Percentiles rank a stretch among this genome's conserved stretches.
Conservation (phyloP, 2,329 filamentous ascomycete genomes). For the Aaosphaeria arxii region DNA sequence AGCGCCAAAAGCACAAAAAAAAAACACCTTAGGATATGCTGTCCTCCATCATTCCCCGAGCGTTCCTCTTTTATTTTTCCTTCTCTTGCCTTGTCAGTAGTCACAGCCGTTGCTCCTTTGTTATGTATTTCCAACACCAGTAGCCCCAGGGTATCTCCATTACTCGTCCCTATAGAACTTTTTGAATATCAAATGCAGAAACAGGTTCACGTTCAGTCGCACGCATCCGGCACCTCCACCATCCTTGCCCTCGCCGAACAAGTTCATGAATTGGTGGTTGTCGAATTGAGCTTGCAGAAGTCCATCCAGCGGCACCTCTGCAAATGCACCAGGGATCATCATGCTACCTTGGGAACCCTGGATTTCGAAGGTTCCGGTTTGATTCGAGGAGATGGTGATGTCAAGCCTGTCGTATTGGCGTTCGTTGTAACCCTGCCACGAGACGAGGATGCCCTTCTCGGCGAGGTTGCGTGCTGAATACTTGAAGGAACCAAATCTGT, state of each 20-base stretch:
- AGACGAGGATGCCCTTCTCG: constrained; percentile 90
- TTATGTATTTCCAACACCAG: no score
- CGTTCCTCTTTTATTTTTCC: no score
- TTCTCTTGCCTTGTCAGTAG: no score
- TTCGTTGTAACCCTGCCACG: constrained; percentile 81
- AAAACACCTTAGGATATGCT: no score
- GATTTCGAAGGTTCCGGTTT: constrained; percentile 89
- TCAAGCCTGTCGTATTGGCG: constrained; percentile 90
- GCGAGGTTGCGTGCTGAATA: constrained; percentile 86
- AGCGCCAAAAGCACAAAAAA: no score
- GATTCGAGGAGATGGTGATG: constrained; percentile 88
- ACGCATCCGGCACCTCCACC: constrained; percentile 44
- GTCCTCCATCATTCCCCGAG: no score
- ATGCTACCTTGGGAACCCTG: constrained; percentile 90
- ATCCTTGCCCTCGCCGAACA: constrained; percentile 57
- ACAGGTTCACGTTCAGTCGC: constrained; percentile 91
- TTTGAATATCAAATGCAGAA: constrained; percentile 96
- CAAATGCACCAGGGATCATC: constrained; percentile 91
- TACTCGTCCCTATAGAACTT: constrained; percentile 74
- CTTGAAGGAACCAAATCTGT: constrained; percentile 97
- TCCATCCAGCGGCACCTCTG: constrained; percentile 85
- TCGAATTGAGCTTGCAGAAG: constrained; percentile 96
- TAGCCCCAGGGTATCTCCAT: background rate
- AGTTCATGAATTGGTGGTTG: constrained; percentile 90
- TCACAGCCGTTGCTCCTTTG: no score